Conservation (phyloP, 2,329 filamentous ascomycete genomes). For the Colletotrichum euphorbiae region DNA sequence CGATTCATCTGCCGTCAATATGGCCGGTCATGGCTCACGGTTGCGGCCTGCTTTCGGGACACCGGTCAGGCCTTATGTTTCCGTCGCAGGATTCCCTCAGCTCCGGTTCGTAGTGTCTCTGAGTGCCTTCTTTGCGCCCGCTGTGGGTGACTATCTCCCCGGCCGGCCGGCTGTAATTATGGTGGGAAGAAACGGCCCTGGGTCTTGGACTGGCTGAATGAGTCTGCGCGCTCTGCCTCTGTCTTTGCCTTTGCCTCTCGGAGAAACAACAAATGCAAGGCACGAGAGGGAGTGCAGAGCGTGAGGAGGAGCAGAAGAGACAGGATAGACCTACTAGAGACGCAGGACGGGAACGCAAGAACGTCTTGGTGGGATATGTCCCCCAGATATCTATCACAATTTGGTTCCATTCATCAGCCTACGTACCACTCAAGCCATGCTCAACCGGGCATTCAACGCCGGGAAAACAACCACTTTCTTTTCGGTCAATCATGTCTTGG, state of each 20-base stretch:
- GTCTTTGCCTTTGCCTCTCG: neutral
- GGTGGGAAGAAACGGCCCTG: neutral
- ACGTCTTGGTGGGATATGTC: slow-evolving; percentile 14
- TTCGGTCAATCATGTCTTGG: slow-evolving; percentile 26
- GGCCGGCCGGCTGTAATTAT: slow-evolving; percentile 12
- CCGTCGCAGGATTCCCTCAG: slow-evolving; percentile 9
- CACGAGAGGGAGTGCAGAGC: neutral
- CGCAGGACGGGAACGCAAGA: neutral
- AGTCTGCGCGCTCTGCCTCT: slow-evolving; percentile 1
- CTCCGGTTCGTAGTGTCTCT: slow-evolving; percentile 11
- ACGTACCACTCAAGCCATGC: slow-evolving; percentile 8
- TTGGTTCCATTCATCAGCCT: neutral
- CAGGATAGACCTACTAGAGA: neutral
- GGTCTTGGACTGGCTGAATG: slow-evolving; percentile 10
- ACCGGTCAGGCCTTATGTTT: neutral
- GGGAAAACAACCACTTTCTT: slow-evolving; percentile 28
- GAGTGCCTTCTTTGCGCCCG: slow-evolving; percentile 20
- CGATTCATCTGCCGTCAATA: neutral
- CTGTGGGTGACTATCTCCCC: slow-evolving; percentile 5
- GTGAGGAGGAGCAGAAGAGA: neutral
- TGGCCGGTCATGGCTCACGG: neutral
- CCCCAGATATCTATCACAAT: slow-evolving; percentile 27
- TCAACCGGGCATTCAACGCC: slow-evolving; percentile 30
- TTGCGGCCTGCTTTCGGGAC: slow-evolving; percentile 2
- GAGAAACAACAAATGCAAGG: neutral